These are phyloP conservation scores for Penicillium maclennaniae DNA, from an alignment of 495 filamentous ascomycete genomes.

Conservation along the genomic window DNA sequence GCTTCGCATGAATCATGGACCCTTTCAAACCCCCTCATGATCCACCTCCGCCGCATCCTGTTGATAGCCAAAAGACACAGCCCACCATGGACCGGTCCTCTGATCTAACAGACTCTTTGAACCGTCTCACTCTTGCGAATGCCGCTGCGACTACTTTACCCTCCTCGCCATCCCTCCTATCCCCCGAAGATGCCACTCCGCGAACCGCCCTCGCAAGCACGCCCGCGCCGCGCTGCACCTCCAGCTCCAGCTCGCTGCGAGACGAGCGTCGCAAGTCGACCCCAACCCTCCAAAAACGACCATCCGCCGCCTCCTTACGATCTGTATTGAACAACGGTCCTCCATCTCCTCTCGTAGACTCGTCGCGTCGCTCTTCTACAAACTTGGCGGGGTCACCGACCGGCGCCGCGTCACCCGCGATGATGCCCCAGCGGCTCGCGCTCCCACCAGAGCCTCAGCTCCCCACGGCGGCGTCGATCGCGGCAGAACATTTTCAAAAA, in stretches of 20 bases:
- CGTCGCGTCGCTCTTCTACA: slow-evolving; percentile 46
- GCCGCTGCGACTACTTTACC: slow-evolving; percentile 43
- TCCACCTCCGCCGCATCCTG: slow-evolving; percentile 18
- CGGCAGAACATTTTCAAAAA: slow-evolving; percentile 62
- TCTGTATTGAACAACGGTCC: slow-evolving; percentile 28
- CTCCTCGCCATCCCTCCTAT: slow-evolving; percentile 39
- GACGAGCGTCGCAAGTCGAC: slow-evolving; percentile 44
- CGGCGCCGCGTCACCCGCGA: slow-evolving; percentile 23
- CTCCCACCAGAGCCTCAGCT: slow-evolving; percentile 27
- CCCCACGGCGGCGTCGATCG: slow-evolving; percentile 64
- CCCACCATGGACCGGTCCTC: slow-evolving; percentile 15
- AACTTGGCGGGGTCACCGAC: slow-evolving; percentile 39
- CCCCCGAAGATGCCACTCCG: slow-evolving; percentile 28
- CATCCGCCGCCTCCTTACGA: slow-evolving; percentile 43
- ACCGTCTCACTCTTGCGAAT: slow-evolving; percentile 45
- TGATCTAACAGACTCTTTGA: slow-evolving; percentile 39
- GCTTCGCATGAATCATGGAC: slow-evolving; percentile 31
- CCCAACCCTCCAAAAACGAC: slow-evolving; percentile 43
- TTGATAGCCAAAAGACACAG: slow-evolving; percentile 17
- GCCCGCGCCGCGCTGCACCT: slow-evolving; percentile 43
- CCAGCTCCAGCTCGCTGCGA: slow-evolving; percentile 49
- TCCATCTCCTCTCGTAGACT: slow-evolving; percentile 32
- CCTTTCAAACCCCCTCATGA: slow-evolving; percentile 29
- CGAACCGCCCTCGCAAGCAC: slow-evolving; percentile 18
- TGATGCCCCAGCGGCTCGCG: slow-evolving; percentile 22